Conservation (phyloP, 2,329 filamentous ascomycete genomes). For the Westerdykella sp. region DNA sequence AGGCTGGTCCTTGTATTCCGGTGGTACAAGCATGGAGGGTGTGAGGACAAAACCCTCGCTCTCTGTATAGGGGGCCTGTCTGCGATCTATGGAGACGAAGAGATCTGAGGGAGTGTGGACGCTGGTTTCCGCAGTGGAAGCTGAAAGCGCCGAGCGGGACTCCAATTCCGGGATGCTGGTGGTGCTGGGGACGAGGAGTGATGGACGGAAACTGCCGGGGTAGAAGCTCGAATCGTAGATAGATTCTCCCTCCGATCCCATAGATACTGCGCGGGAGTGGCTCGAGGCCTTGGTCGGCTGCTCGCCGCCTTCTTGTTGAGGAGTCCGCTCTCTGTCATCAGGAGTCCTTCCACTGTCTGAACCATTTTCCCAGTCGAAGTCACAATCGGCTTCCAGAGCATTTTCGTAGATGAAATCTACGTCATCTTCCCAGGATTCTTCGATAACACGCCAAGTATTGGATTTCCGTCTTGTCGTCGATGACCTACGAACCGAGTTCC, state of each 20-base stretch:
- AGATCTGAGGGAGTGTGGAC: conserved; percentile 25
- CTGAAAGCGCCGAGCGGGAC: conserved; percentile 29
- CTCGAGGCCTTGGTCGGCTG: conserved; percentile 6
- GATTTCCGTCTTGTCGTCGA: conserved; percentile 24
- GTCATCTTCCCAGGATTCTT: conserved; percentile 54
- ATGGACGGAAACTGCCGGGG: conserved; percentile 18
- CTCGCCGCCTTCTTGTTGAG: conserved; percentile 8
- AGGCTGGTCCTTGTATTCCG: conserved; percentile 29
- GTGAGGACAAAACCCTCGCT: conserved; percentile 35
- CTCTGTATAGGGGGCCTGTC: conserved; percentile 9
- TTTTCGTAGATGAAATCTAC: conserved; percentile 59
- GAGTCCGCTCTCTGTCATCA: conserved; percentile 32
- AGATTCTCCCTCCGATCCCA: conserved; percentile 4
- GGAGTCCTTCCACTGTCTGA: conserved; percentile 19
- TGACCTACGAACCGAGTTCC: conserved; percentile 16
- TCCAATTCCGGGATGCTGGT: conserved; percentile 30
- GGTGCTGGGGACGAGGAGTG: conserved; percentile 23
- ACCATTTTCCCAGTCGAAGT: conserved; percentile 52
- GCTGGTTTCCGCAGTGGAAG: conserved; percentile 25
- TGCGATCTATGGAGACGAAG: conserved; percentile 9
- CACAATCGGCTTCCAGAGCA: conserved; percentile 54
- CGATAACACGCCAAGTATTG: conserved; percentile 32
- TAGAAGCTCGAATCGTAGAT: conserved; percentile 12
- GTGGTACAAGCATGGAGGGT: conserved; percentile 31
- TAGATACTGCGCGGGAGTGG: conserved; percentile 2